Evolutionary conservation across 179 eudicot genomes (phyloP).

Genomic region (Nepenthes alata): DNA sequence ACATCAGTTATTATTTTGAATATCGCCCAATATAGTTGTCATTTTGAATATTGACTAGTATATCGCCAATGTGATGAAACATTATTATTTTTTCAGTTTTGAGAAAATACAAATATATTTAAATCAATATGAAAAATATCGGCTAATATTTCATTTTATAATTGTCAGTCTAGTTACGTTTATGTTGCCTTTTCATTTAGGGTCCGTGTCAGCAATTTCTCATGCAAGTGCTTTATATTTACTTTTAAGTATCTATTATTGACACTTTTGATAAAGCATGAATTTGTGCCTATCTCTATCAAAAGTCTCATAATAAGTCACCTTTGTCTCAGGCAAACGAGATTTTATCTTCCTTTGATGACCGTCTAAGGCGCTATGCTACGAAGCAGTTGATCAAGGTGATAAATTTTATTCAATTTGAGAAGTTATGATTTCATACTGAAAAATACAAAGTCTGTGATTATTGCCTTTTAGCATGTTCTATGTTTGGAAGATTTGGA

Average conservation of each 20-base stretch:
- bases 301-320: not conserved
- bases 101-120: no score
- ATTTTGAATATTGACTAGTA: no score
- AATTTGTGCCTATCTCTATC: not conserved
- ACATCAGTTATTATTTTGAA: no score
- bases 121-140: no score
- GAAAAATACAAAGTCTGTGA: no score
- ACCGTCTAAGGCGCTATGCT: slow-evolving; percentile 81
- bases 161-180: not conserved
- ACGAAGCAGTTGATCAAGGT: slow-evolving; percentile 77
- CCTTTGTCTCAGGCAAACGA: slow-evolving; percentile 65
- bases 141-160: no score
- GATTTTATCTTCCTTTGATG: slow-evolving; percentile 92
- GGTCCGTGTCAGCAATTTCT: not conserved
- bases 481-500: not conserved
- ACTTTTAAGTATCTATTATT: not conserved
- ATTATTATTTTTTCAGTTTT: no score
- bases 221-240: slow-evolving; percentile 1
- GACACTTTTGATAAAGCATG: not conserved
- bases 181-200: not conserved
- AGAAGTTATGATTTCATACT: not conserved
- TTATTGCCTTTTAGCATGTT: not conserved
- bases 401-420: slow-evolving; percentile 6
- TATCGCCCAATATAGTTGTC: no score
- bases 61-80: no score